Percentiles rank a stretch among this genome's conserved stretches.
These are phyloP conservation scores for Globisporangium ultimum DNA, from an alignment of 352 stramenopile genomes.

Conservation along the genomic window DNA sequence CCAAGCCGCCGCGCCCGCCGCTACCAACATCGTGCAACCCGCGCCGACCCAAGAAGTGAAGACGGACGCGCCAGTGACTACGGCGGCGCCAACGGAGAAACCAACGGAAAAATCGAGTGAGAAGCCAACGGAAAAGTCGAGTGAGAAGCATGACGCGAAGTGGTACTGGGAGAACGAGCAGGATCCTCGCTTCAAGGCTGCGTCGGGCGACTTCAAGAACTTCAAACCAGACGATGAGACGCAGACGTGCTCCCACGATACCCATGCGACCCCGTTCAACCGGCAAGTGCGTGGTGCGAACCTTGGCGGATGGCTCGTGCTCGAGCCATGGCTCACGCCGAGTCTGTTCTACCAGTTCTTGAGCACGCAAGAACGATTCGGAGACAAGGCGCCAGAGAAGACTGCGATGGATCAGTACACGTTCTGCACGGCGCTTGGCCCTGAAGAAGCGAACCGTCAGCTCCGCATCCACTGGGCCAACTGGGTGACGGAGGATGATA, in stretches of 20 bases:
- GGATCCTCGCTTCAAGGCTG: conserved; percentile 39
- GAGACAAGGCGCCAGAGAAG: conserved; percentile 73
- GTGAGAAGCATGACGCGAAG: conserved; percentile 32
- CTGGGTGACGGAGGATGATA: conserved; percentile 93
- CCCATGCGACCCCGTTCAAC: conserved; percentile 73
- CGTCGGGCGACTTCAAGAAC: conserved; percentile 43
- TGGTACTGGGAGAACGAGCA: conserved; percentile 66
- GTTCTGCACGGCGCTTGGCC: conserved; percentile 87
- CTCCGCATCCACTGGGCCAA: conserved; percentile 90
- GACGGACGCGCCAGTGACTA: neutral
- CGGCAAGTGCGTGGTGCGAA: conserved; percentile 89
- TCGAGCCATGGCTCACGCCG: conserved; percentile 96
- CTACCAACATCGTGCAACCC: neutral
- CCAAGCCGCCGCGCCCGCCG: neutral
- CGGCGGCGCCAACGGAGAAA: neutral
- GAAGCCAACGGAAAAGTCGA: neutral
- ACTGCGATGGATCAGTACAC: conserved; percentile 92
- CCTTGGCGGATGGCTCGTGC: conserved; percentile 93
- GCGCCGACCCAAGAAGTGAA: neutral
- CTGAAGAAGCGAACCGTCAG: conserved; percentile 90
- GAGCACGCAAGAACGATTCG: conserved; percentile 63
- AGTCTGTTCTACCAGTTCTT: conserved; percentile 96
- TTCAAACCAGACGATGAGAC: conserved; percentile 60
- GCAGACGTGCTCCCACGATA: conserved; percentile 64
- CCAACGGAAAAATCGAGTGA: neutral